Base-by-base conservation (phyloP, 1,284 basidiomycete genomes). In the Athelia sp. region DNA sequence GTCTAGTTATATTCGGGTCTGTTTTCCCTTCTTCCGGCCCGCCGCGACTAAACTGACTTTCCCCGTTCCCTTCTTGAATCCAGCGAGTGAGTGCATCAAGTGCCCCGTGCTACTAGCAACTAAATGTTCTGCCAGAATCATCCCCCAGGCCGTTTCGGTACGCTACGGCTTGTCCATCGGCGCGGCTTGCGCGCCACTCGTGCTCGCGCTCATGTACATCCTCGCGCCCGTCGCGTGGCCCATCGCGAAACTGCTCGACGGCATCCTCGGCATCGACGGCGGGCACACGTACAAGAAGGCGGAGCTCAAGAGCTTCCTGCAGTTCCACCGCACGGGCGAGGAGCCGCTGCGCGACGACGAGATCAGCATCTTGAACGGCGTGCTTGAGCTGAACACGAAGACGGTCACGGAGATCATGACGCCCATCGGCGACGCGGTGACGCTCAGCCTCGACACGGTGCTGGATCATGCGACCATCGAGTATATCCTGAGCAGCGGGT, bases 251-350 rank as follows among this genome's bases (percentile, higher is more conserved):
- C 72, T 96, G 0, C 81, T 96, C 31, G 93, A 96, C 64, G 76
- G 69, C 42, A 76, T 85, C 1, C 82, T 96, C 1, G 93, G 93
- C 24, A 74, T 69, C 2, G 73, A 83, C 55, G 85, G 87, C 55
- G 72, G 75, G 0, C 78, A 87, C 52, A 93, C 88, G 0, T 95
- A 94, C 73, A 93, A 93, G 62, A 94, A 94, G 64, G 90, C 90
- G 0, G 90, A 96, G 62, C 79, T 98, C 42, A 93, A 92, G 68
- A 91, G 89, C 0, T 98, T 98, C 70, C 78, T 98, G 23, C 89
- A 93, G 61, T 91, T 95, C 69, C 91, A 95, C 68, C 76, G 91
- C 47, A 84, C 87, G 34, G 84, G 93, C 43, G 83, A 91, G 63
- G 87, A 96, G 62, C 91, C 93, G 0, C 74, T 96, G 17, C 76